Evolutionary conservation across 2,329 filamentous ascomycete species (phyloP), one percentile per base, ranked within the genome.

Genomic region (Diaporthe velutina): DNA sequence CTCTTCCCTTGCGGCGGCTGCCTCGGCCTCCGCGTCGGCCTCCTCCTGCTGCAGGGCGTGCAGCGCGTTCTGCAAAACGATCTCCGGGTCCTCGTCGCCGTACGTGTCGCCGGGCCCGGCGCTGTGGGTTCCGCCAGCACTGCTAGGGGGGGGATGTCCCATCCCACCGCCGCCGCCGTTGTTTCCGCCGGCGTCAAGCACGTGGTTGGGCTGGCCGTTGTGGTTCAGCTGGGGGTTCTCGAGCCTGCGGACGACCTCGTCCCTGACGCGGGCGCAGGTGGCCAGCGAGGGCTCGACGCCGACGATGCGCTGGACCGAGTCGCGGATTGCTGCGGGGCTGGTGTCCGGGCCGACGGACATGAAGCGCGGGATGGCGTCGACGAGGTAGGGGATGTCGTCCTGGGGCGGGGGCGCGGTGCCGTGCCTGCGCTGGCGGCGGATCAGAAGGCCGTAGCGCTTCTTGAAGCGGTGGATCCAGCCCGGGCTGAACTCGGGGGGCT

Each of bases 401-500:
- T 88, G 88, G 0, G 86, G 84, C 77, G 89, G 88, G 25, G 84
- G 84, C 1, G 84, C 85, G 67, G 86, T 86, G 28, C 86, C 86
- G 77, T 88, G 87, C 0, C 89, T 86, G 28, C 89, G 87, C 78
- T 91, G 89, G 70, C 90, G 88, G 48, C 89, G 81, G 61, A 91
- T 87, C 25, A 92, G 83, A 22, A 92, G 84, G 0, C 90, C 89
- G 75, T 92, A 92, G 15, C 90, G 86, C 80, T 91, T 91, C 83
- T 92, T 92, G 83, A 92, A 92, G 48, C 90, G 86, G 78, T 92
- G 90, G 74, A 92, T 91, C 90, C 90, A 92, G 54, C 90, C 90
- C 0, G 90, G 90, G 0, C 89, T 91, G 80, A 92, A 92, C 80
- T 92, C 90, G 61, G 90, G 90, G 1, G 90, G 84, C n/a, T 82